Percentiles rank a stretch among this genome's conserved stretches.
These are phyloP conservation scores for Scheffersomyces amazonensis DNA, from an alignment of 805 yeast species.

Conservation along the genomic window DNA sequence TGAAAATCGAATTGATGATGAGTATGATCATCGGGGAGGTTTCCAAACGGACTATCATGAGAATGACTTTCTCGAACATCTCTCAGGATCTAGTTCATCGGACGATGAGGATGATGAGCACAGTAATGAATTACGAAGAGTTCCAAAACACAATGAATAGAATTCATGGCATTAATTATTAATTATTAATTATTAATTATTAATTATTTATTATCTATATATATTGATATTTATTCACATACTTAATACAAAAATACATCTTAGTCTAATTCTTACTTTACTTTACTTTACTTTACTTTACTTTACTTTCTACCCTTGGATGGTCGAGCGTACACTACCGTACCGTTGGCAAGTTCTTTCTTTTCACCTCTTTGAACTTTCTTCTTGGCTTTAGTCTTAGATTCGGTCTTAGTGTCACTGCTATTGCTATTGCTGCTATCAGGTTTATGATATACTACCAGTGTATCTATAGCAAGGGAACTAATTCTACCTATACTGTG, in stretches of 20 bases:
- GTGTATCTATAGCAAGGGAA: constrained; percentile 13
- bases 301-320: constrained; percentile 7
- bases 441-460: constrained; percentile 9
- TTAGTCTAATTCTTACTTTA: no score
- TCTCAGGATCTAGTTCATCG: constrained; percentile 44
- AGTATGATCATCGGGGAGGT: constrained; percentile 14
- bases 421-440: no score
- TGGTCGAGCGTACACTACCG: constrained; percentile 43
- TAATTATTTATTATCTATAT: background rate
- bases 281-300: no score
- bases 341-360: constrained; percentile 59
- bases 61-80: constrained; percentile 32
- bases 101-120: constrained; percentile 25
- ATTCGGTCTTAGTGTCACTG: constrained; percentile 10
- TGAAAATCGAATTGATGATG: constrained; percentile 14
- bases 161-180: no score
- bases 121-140: constrained; percentile 41
- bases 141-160: constrained; percentile 30
- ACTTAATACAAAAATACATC: background rate
- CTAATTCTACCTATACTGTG: constrained; percentile 33
- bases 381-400: constrained; percentile 25
- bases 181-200: no score
- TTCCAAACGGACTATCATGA: constrained; percentile 24
- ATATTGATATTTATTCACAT: background rate
- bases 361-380: constrained; percentile 40